A percentile compares a stretch with the other conserved stretches of the same genome.
These are phyloP conservation scores for Boletus patriciae DNA, from an alignment of 768 basidiomycete genomes.

Conservation along the genomic window DNA sequence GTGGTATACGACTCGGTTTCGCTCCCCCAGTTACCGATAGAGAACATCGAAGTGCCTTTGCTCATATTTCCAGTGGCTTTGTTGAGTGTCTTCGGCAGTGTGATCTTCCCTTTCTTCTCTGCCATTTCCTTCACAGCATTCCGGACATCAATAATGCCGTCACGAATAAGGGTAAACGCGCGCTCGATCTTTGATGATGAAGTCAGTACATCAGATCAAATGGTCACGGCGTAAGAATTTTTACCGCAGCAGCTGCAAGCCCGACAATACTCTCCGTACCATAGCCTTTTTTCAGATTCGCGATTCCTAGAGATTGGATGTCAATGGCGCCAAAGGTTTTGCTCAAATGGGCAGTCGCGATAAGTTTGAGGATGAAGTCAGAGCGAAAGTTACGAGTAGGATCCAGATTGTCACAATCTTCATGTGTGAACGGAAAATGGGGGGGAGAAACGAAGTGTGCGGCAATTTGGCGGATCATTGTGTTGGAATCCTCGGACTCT, in stretches of 20 bases:
- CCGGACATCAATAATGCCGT: background rate
- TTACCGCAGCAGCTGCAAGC: background rate
- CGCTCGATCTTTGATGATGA: background rate
- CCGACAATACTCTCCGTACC: background rate
- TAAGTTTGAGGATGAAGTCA: background rate
- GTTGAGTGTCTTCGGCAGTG: background rate
- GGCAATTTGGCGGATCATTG: background rate
- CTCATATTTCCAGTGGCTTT: slow-evolving; percentile 2
- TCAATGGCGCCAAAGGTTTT: background rate
- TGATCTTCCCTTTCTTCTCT: slow-evolving; percentile 4
- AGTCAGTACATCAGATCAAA: no score
- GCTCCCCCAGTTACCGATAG: slow-evolving; percentile 1
- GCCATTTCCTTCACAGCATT: slow-evolving; percentile 3
- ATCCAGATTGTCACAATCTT: background rate
- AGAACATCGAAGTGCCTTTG: slow-evolving; percentile 2
- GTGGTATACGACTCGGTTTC: background rate
- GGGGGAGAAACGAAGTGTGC: background rate
- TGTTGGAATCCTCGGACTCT: background rate
- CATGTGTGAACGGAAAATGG: background rate
- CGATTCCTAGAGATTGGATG: background rate
- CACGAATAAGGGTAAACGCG: background rate
- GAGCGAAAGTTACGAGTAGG: background rate
- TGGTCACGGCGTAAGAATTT: background rate
- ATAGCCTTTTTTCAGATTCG: background rate
- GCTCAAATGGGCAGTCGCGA: background rate